Conservation (phyloP, 768 basidiomycete species). For the Xerocomus potaroensis region DNA sequence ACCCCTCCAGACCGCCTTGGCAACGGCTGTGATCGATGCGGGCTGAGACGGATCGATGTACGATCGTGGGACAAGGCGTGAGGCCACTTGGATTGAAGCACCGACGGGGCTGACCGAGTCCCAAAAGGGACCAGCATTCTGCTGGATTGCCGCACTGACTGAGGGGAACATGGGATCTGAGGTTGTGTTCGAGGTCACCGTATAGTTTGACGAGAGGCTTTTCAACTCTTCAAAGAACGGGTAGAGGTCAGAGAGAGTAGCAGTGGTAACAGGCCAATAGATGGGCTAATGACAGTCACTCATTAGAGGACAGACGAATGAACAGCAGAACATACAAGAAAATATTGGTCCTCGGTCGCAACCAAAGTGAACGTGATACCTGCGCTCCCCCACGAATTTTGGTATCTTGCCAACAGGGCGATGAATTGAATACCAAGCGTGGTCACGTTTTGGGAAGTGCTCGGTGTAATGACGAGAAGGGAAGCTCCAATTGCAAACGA, state of each 20-base stretch:
- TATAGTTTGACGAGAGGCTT: constrained; percentile 13
- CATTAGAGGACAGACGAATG: neutral
- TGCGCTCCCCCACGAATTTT: constrained; percentile 8
- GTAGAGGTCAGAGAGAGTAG: constrained; percentile 6
- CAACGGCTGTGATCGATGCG: constrained; percentile 8
- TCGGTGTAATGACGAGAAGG: constrained; percentile 4
- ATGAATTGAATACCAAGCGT: constrained; percentile 18
- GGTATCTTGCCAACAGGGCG: constrained; percentile 16
- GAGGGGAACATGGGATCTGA: constrained; percentile 12
- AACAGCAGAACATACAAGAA: constrained; percentile 8
- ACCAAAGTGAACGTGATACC: constrained; percentile 11
- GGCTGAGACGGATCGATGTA: constrained; percentile 10
- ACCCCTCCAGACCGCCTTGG: constrained; percentile 19
- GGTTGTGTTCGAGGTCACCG: constrained; percentile 13
- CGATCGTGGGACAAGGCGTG: constrained; percentile 18
- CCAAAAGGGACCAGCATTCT: constrained; percentile 10
- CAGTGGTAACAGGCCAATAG: constrained; percentile 9
- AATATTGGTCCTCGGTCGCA: constrained; percentile 5
- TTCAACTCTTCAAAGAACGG: constrained; percentile 17
- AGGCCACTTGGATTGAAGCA: constrained; percentile 12
- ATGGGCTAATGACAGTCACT: constrained; percentile 7
- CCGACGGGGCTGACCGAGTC: too few species aligned
- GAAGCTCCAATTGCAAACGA: constrained; percentile 10
- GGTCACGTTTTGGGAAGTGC: constrained; percentile 5
- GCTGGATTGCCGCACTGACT: constrained; percentile 3